Evolutionary conservation across 148 eudicot genomes (phyloP).

Genomic region (Cornus controversa): DNA sequence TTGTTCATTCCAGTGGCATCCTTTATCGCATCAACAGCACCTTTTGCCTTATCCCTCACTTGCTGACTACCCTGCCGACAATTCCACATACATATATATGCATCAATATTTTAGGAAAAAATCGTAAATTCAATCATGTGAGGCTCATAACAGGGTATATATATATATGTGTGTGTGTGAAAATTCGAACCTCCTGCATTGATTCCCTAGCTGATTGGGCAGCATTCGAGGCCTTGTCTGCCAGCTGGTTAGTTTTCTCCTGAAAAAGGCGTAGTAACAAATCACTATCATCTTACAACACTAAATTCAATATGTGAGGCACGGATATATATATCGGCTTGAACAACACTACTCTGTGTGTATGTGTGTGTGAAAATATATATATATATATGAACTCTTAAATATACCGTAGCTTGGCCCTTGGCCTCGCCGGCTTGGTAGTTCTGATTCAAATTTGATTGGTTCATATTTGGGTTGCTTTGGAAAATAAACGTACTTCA

Average conservation of each 20-base stretch:
- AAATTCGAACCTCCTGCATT: background rate
- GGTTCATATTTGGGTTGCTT: background rate
- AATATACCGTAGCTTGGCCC: background rate
- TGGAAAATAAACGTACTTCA: background rate
- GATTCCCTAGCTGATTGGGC: conserved; percentile 5
- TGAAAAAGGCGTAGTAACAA: background rate
- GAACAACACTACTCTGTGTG: no score
- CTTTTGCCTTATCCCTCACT: conserved; percentile 8
- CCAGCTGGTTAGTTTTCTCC: background rate
- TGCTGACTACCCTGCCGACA: conserved; percentile 3
- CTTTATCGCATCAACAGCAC: background rate
- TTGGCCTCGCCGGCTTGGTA: conserved; percentile 1
- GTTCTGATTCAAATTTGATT: background rate
- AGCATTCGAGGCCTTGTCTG: background rate
- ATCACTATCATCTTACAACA: background rate
- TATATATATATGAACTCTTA: background rate
- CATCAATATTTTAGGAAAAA: background rate
- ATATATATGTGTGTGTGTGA: background rate
- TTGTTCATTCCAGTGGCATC: conserved; percentile 12
- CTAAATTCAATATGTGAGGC: no score
- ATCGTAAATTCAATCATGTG: background rate
- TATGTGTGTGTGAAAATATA: no score
- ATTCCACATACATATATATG: background rate
- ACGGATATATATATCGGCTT: no score
- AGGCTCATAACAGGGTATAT: background rate